Evolutionary conservation across 2,329 filamentous ascomycete genomes (phyloP).

Genomic region (Calonectria multiphialidica): DNA sequence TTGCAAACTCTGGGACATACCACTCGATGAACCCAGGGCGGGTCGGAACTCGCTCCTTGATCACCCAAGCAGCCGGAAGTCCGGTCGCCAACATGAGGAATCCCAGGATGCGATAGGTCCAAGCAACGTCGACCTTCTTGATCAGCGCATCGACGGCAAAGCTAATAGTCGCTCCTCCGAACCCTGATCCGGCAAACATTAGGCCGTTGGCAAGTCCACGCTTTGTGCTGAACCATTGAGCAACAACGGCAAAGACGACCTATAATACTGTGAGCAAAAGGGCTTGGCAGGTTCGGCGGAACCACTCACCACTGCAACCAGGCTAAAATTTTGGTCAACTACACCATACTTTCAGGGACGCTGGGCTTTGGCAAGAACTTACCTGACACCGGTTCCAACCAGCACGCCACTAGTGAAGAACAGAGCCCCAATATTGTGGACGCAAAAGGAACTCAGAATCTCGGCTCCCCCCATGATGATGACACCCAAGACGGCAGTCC

Average conservation of each 20-base stretch:
- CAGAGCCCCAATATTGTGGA: slow-evolving; percentile 49
- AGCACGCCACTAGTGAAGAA: slow-evolving; percentile 50
- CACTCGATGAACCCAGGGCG: slow-evolving; percentile 58
- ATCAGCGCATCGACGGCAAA: slow-evolving; percentile 62
- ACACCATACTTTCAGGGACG: neutral
- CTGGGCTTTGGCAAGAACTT: slow-evolving; percentile 2
- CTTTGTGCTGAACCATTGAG: slow-evolving; percentile 66
- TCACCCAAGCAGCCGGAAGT: slow-evolving; percentile 65
- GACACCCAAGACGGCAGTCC: slow-evolving; percentile 62
- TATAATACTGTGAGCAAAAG: neutral
- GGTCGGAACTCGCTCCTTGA: slow-evolving; percentile 55
- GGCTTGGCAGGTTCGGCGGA: neutral
- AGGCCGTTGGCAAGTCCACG: slow-evolving; percentile 67
- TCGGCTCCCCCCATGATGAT: slow-evolving; percentile 62
- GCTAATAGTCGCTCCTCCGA: slow-evolving; percentile 66
- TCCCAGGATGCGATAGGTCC: slow-evolving; percentile 65
- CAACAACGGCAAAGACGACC: slow-evolving; percentile 60
- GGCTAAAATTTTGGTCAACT: slow-evolving; percentile 31
- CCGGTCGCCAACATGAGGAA: slow-evolving; percentile 64
- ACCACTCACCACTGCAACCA: slow-evolving; percentile 53
- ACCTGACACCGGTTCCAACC: slow-evolving; percentile 49
- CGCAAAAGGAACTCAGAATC: slow-evolving; percentile 55
- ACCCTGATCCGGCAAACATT: slow-evolving; percentile 64
- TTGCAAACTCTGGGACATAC: slow-evolving; percentile 38
- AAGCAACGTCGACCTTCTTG: slow-evolving; percentile 55